A percentile compares a stretch with the other conserved stretches of the same genome.
Conservation (phyloP, 495 filamentous ascomycete genomes). For the Pyronema omphalodes region DNA sequence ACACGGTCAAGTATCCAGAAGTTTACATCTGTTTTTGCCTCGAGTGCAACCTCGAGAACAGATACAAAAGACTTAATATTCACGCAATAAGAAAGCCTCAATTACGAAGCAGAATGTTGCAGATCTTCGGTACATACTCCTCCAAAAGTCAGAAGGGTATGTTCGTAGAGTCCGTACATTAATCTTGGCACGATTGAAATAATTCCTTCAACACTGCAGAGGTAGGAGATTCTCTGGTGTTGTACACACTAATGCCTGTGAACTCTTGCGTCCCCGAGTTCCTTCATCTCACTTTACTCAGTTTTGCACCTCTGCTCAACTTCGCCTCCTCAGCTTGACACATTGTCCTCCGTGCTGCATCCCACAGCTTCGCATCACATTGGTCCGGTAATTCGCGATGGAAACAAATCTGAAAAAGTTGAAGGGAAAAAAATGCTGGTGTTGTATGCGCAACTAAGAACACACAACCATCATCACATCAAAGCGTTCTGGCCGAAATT, state of each 20-base stretch:
- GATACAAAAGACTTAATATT: no score
- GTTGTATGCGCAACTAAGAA: not conserved
- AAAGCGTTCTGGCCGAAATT: not conserved
- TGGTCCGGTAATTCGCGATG: not conserved
- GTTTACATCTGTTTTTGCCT: no score
- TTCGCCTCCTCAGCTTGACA: slow-evolving; percentile 6
- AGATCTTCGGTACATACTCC: not conserved
- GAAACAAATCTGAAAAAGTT: not conserved
- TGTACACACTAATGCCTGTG: slow-evolving; percentile 99
- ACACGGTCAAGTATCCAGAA: no score
- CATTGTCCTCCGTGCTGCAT: slow-evolving; percentile 11
- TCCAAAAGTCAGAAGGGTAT: not conserved
- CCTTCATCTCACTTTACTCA: no score
- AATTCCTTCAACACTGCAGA: slow-evolving; percentile 65
- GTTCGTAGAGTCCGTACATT: slow-evolving; percentile 18
- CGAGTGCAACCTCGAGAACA: no score
- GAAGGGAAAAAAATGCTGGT: not conserved
- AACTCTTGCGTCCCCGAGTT: no score
- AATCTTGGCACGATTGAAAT: slow-evolving; percentile 82
- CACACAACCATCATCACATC: not conserved
- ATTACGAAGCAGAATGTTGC: not conserved
- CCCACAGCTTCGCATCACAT: slow-evolving; percentile 8
- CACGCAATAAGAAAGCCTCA: no score
- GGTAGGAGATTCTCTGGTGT: slow-evolving; percentile 45
- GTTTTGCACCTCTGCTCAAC: slow-evolving; percentile 5